Evolutionary conservation across 2,329 filamentous ascomycete species (phyloP).

Genomic region (Aspergillus novofumigatus): DNA sequence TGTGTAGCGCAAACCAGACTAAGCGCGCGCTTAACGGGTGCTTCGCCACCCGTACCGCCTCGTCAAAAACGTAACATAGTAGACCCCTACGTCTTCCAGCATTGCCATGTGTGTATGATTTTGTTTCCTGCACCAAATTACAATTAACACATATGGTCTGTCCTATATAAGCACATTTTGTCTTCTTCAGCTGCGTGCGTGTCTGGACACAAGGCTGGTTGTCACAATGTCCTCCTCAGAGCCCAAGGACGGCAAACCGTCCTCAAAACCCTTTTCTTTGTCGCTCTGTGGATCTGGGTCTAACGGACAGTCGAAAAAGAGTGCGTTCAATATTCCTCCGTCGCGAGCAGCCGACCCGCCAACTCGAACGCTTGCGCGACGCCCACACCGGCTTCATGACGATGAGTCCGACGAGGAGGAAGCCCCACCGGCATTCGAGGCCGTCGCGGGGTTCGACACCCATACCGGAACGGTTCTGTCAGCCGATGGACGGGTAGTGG

Average conservation of each 20-base stretch:
- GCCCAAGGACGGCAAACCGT: conserved; percentile 8
- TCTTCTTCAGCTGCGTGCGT: not conserved
- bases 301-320: conserved; percentile 28
- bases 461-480: conserved; percentile 37
- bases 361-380: conserved; percentile 23
- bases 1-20: not conserved
- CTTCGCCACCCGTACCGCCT: conserved; percentile 12
- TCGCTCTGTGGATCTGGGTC: conserved; percentile 30
- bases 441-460: conserved; percentile 53
- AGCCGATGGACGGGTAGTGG: conserved; percentile 30
- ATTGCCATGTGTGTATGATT: not conserved
- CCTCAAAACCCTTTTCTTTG: conserved; percentile 38
- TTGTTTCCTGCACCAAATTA: not conserved
- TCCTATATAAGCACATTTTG: not conserved
- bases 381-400: conserved; percentile 29
- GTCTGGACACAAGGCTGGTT: not conserved
- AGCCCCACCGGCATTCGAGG: conserved; percentile 34
- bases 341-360: conserved; percentile 12
- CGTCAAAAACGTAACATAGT: not conserved
- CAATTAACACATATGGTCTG: not conserved
- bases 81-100: not conserved
- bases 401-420: conserved; percentile 57
- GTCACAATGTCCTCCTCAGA: conserved; percentile 15
- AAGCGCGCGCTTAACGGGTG: conserved; percentile 18
- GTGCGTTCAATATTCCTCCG: conserved; percentile 29